Evolutionary conservation across 1,284 basidiomycete genomes (phyloP), one percentile per base, ranked within the genome.

Genomic region (Fistulinella cinereoalba): DNA sequence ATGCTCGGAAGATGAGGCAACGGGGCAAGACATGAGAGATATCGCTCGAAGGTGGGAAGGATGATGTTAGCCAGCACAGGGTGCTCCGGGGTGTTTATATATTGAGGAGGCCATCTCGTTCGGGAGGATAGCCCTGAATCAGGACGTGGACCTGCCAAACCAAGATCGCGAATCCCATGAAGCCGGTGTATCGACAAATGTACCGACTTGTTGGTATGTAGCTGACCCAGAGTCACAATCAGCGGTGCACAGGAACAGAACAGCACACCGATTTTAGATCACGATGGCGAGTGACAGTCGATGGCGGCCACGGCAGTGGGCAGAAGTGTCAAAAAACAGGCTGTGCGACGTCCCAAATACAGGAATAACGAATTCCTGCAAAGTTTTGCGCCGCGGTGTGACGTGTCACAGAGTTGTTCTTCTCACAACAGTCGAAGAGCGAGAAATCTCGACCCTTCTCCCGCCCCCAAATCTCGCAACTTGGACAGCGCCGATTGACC

Each of bases 21-120:
- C 22, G 23, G 58, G 58, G 32, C 46, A 50, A 6, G 58, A 41
- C 61, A 62, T 62, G 47, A 5, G 13, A 7, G n/a, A n/a, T n/a
- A 3, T 38, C 6, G 27, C 40, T 47, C 19, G 10, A 10, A 18
- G 15, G 28, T 23, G 33, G 24, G 16, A 19, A 32, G 25, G 3
- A 13, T 28, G 34, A 13, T 32, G 34, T 42, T 16, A 3, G 33
- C 37, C n/a, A 16, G 31, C 7, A 4, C 10, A n/a, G 25, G 29
- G 31, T 24, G 19, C 10, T 12, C 2, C 16, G 24, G 15, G 33
- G 12, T 38, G 41, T 9, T 55, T 64, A 56, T 64, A 60, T 60
- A 50, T 28, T 3, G 22, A 16, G 37, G 43, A n/a, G 33, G 33
- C 19, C 36, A 22, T 37, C 37, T 18, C 22, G 34, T 39, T 44